These are phyloP conservation scores for Mortierella antarctica DNA, from an alignment of 192 early-diverging fungal species.

Conservation along the genomic window DNA sequence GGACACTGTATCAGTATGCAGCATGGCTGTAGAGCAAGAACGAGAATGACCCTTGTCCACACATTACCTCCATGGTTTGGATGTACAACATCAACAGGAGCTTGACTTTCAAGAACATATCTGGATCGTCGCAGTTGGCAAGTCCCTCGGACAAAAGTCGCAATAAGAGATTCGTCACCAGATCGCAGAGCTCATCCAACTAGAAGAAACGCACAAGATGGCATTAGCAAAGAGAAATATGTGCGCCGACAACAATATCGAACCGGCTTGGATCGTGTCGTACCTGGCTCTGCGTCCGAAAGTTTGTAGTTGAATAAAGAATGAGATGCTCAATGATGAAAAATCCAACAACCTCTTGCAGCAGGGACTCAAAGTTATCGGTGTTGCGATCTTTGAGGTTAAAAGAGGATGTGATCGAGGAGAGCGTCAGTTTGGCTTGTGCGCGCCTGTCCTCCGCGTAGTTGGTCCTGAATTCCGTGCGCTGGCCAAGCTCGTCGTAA, in stretches of 20 bases:
- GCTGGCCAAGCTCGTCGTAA: conserved; percentile 91
- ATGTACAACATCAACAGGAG: conserved; percentile 85
- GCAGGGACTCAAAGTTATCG: conserved; percentile 73
- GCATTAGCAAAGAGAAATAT: not conserved
- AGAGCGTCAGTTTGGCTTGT: conserved; percentile 89
- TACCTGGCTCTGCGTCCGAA: conserved; percentile 83
- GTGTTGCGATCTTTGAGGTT: conserved; percentile 74
- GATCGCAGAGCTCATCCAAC: conserved; percentile 93
- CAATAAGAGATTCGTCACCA: conserved; percentile 83
- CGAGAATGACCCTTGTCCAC: not conserved
- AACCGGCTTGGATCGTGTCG: not conserved
- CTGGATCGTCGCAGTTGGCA: conserved; percentile 80
- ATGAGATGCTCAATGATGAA: conserved; percentile 95
- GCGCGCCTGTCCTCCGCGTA: conserved; percentile 93
- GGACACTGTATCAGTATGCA: not conserved
- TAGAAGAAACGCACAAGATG: conserved; percentile 16
- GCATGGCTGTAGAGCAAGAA: not conserved
- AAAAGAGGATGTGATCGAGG: conserved; percentile 67
- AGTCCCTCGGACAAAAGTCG: conserved; percentile 83
- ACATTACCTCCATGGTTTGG: conserved; percentile 85
- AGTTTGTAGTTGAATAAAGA: conserved; percentile 87
- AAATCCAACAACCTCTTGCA: conserved; percentile 95
- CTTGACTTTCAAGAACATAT: conserved; percentile 85
- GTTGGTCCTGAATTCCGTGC: conserved; percentile 83
- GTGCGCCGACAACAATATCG: not conserved